phyloP scores from a whole-genome alignment of 2,329 filamentous ascomycete genomes.

The Scytalidium lignicola region DNA sequence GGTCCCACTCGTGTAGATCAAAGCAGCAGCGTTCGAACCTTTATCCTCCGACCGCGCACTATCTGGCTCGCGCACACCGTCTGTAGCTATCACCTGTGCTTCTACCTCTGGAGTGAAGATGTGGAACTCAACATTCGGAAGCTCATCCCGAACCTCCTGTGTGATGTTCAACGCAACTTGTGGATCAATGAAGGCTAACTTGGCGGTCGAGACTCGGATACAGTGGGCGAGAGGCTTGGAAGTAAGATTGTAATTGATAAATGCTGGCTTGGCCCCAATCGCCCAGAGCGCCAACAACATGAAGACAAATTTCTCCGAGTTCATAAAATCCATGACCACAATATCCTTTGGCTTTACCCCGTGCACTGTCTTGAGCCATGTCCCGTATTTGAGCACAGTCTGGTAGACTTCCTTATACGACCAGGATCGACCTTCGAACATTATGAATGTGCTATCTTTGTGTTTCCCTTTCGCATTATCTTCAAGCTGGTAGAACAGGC shows the following conservation, averaged over 20 bases:
- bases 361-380: conserved; percentile 64
- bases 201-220: conserved; percentile 60
- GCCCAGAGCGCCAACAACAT: conserved; percentile 75
- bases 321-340: conserved; percentile 76
- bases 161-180: conserved; percentile 50
- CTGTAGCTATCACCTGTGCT: conserved; percentile 44
- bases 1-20: conserved; percentile 84
- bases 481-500: conserved; percentile 73
- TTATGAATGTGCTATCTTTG: conserved; percentile 53
- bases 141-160: conserved; percentile 49
- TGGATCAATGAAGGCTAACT: conserved; percentile 65
- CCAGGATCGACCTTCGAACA: conserved; percentile 64
- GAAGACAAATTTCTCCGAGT: conserved; percentile 73
- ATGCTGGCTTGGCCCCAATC: conserved; percentile 75
- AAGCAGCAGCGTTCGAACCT: conserved; percentile 54
- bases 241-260: conserved; percentile 82
- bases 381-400: conserved; percentile 63
- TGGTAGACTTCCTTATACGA: conserved; percentile 76
- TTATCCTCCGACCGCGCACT: conserved; percentile 45
- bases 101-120: conserved; percentile 56
- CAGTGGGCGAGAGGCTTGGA: conserved; percentile 70
- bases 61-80: conserved; percentile 54
- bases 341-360: conserved; percentile 66
- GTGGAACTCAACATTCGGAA: conserved; percentile 51
- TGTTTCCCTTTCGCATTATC: conserved; percentile 50